These are phyloP conservation scores for Diutina ranongensis DNA, from an alignment of 1,139 yeast genomes.

Conservation along the genomic window DNA sequence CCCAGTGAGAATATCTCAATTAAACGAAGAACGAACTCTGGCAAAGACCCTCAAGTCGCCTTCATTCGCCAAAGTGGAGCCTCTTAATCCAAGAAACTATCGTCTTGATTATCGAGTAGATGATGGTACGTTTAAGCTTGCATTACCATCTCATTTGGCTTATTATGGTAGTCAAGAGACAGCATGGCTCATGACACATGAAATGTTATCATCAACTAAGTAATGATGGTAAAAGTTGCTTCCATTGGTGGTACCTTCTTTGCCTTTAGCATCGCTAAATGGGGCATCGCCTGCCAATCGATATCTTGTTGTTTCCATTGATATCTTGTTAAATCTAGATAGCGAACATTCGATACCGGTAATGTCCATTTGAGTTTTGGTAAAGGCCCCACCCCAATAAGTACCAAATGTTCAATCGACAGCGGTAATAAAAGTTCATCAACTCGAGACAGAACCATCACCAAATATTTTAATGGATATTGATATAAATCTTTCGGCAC, in stretches of 20 bases:
- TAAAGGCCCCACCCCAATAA: background rate
- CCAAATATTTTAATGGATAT: background rate
- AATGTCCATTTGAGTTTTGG: background rate
- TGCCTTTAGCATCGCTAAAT: background rate
- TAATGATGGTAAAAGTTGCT: background rate
- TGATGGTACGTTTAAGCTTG: background rate
- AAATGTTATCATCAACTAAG: conserved; percentile 7
- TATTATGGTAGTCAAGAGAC: background rate
- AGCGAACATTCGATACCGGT: background rate
- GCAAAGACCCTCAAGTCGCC: conserved; percentile 10
- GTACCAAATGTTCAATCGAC: background rate
- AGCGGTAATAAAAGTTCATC: background rate
- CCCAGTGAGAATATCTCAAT: background rate
- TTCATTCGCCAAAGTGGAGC: conserved; percentile 19
- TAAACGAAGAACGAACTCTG: conserved; percentile 13
- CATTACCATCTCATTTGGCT: background rate
- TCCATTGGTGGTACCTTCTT: background rate
- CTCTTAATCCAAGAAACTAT: conserved; percentile 16
- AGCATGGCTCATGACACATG: background rate
- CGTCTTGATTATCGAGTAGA: background rate
- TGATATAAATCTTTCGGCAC: background rate
- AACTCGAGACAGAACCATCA: background rate
- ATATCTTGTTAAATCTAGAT: background rate
- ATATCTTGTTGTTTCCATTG: background rate
- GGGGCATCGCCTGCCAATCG: background rate